These are phyloP conservation scores for Exsudoporus floridanus DNA, from an alignment of 1,284 basidiomycete genomes.

Conservation along the genomic window DNA sequence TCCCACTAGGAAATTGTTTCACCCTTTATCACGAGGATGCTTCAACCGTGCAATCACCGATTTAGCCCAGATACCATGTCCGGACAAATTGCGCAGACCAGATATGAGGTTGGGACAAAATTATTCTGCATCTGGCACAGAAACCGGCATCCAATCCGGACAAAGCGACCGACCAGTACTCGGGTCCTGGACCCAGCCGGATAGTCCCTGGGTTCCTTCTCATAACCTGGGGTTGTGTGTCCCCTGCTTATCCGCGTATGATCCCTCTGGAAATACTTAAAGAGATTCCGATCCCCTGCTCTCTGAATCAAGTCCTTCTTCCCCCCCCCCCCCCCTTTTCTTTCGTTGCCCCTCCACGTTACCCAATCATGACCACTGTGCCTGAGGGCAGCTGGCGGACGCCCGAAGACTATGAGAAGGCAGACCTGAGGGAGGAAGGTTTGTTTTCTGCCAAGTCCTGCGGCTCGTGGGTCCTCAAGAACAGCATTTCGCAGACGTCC, in stretches of 20 bases:
- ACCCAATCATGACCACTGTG: constrained; percentile 15
- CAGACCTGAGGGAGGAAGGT: constrained; percentile 10
- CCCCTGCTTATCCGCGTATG: constrained; percentile 11
- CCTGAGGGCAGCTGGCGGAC: neutral
- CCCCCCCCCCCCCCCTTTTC: no score
- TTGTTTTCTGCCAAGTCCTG: neutral
- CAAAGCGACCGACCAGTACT: neutral
- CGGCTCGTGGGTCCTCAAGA: neutral
- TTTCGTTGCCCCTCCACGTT: no score
- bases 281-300: neutral
- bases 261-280: neutral
- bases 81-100: neutral
- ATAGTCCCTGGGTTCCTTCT: neutral
- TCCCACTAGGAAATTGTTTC: no score
- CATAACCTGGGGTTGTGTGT: neutral
- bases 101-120: neutral
- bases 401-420: constrained; percentile 16
- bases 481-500: constrained; percentile 7
- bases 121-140: no score
- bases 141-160: no score
- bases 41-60: no score
- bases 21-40: no score
- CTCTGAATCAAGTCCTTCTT: neutral
- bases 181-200: neutral
- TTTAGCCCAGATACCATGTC: neutral